Evolutionary conservation across 306 rosid species (phyloP).

Genomic region (Neltuma alba): DNA sequence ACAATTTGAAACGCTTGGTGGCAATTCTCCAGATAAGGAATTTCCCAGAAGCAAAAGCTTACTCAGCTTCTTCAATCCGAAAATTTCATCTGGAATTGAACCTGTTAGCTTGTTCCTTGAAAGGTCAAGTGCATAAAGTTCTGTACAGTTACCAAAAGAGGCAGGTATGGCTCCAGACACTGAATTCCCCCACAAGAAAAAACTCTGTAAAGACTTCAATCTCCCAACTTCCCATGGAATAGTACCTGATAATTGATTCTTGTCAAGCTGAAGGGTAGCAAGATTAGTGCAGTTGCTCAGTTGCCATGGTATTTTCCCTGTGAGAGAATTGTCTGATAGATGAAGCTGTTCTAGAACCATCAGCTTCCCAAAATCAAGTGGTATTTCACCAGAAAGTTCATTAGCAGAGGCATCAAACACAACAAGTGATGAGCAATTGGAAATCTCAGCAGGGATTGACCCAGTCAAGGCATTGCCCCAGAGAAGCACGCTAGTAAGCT

Average conservation of each 20-base stretch:
- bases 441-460: constrained; percentile 76
- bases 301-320: constrained; percentile 77
- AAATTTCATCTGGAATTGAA: constrained; percentile 86
- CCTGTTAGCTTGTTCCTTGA: constrained; percentile 94
- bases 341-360: constrained; percentile 85
- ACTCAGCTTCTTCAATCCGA: constrained; percentile 87
- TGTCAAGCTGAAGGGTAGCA: constrained; percentile 87
- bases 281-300: constrained; percentile 90
- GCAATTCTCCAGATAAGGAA: constrained; percentile 74
- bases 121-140: constrained; percentile 92
- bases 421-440: constrained; percentile 86
- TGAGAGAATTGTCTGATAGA: constrained; percentile 78
- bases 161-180: constrained; percentile 86
- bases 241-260: constrained; percentile 85
- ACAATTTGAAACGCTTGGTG: constrained; percentile 71
- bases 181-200: constrained; percentile 91
- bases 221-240: constrained; percentile 87
- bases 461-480: constrained; percentile 86
- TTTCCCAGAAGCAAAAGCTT: constrained; percentile 95
- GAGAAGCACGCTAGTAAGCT: constrained; percentile 78
- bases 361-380: constrained; percentile 80
- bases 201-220: constrained; percentile 66
- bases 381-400: constrained; percentile 73
- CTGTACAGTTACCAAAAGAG: constrained; percentile 90
- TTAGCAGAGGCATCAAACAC: constrained; percentile 82